Evolutionary conservation across 345 rosid species (phyloP).

Genomic region (Boechera stricta): DNA sequence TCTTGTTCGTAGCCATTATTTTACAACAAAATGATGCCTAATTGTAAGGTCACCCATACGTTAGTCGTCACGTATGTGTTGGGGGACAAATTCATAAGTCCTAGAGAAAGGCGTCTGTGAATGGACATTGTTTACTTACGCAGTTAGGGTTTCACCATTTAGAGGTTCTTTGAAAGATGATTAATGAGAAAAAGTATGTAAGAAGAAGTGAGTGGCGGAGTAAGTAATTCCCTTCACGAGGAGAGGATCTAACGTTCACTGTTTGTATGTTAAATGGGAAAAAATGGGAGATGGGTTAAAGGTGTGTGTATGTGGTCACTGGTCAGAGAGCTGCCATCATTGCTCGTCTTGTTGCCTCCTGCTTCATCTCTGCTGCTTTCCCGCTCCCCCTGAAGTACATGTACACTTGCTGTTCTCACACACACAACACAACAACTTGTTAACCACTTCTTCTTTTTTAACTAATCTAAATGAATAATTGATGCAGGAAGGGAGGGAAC

Average conservation of each 20-base stretch:
- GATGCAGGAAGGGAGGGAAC: slow-evolving; percentile 44
- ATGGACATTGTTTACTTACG: neutral
- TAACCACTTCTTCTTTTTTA: slow-evolving; percentile 7
- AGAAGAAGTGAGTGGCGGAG: slow-evolving; percentile 13
- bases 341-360: slow-evolving; percentile 69
- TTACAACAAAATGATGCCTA: slow-evolving; percentile 6
- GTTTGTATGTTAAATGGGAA: slow-evolving; percentile 21
- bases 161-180: neutral
- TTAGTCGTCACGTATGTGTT: neutral
- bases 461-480: neutral
- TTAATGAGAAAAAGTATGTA: neutral
- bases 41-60: neutral
- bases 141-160: neutral
- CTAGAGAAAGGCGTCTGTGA: slow-evolving; percentile 7
- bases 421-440: slow-evolving; percentile 9
- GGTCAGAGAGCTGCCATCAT: slow-evolving; percentile 78
- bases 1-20: neutral
- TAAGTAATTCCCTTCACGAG: slow-evolving; percentile 5
- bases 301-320: slow-evolving; percentile 11
- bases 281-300: slow-evolving; percentile 27
- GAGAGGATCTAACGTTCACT: neutral
- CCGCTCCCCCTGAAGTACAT: slow-evolving; percentile 95
- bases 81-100: slow-evolving; percentile 1
- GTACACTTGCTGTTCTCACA: slow-evolving; percentile 82
- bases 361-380: slow-evolving; percentile 88